Percentiles rank a stretch among this genome's conserved stretches.
These are phyloP conservation scores for Coemansia aciculifera DNA, from an alignment of 192 early-diverging fungal genomes.

Conservation along the genomic window DNA sequence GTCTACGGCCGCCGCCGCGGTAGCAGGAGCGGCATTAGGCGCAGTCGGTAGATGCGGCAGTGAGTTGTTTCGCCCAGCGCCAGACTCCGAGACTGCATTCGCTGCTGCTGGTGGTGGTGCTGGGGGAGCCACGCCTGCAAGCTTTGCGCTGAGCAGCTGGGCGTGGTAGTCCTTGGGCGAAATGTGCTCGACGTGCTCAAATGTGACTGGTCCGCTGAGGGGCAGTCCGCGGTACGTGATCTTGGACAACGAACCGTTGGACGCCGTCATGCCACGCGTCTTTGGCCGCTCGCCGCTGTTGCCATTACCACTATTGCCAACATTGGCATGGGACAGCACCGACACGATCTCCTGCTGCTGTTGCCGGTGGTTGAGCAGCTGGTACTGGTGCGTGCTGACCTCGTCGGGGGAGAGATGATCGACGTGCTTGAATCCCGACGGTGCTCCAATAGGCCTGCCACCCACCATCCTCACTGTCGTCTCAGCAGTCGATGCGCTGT, in stretches of 20 bases:
- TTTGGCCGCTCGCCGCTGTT: slow-evolving; percentile 9
- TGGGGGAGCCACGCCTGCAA: background rate
- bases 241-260: slow-evolving; percentile 14
- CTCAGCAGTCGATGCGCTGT: slow-evolving; percentile 3
- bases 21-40: background rate
- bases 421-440: slow-evolving; percentile 46
- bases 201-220: slow-evolving; percentile 46
- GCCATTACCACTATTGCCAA: background rate
- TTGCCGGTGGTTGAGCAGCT: slow-evolving; percentile 52
- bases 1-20: background rate
- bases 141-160: slow-evolving; percentile 19
- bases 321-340: slow-evolving; percentile 27
- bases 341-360: slow-evolving; percentile 51
- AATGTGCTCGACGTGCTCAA: slow-evolving; percentile 54
- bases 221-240: slow-evolving; percentile 46
- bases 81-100: background rate
- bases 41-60: background rate
- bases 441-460: slow-evolving; percentile 42
- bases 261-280: slow-evolving; percentile 12
- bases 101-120: background rate
- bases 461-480: slow-evolving; percentile 24
- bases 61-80: background rate
- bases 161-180: slow-evolving; percentile 47
- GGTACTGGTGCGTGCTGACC: slow-evolving; percentile 49
- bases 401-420: slow-evolving; percentile 43